These are phyloP conservation scores for Aspergillus diversus DNA, from an alignment of 495 filamentous ascomycete species.

Conservation along the genomic window DNA sequence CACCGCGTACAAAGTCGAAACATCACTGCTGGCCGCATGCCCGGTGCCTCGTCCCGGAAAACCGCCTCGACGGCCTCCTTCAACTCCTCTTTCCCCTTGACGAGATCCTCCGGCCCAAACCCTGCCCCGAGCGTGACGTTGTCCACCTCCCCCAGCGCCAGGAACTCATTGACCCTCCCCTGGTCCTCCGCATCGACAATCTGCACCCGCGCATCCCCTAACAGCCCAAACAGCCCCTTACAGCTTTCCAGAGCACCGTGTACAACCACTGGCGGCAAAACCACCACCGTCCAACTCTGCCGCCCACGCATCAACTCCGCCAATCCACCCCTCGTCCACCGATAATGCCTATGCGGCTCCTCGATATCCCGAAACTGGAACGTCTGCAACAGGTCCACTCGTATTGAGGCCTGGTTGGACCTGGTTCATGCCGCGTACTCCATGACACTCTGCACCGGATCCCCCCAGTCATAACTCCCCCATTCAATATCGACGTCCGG, in stretches of 20 bases:
- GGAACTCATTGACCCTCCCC: not conserved
- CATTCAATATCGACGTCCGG: conserved; percentile 1
- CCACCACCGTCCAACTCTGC: conserved; percentile 1
- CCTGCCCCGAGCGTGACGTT: not conserved
- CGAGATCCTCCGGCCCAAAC: not conserved
- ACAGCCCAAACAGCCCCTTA: not conserved
- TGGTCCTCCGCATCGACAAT: conserved; percentile 4
- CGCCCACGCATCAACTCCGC: conserved; percentile 2
- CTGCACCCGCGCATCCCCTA: conserved; percentile 5
- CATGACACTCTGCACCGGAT: conserved; percentile 6
- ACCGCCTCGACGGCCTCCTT: not conserved
- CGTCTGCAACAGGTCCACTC: not conserved
- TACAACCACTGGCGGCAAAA: conserved; percentile 6
- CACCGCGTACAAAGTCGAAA: conserved; percentile 8
- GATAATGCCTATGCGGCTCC: not conserved
- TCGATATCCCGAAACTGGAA: not conserved
- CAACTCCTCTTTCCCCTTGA: not conserved
- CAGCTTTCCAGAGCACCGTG: not conserved
- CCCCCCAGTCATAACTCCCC: conserved; percentile 1
- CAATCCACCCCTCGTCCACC: conserved; percentile 1
- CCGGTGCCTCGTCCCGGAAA: not conserved
- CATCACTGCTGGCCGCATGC: not conserved
- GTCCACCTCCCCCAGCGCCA: not conserved
- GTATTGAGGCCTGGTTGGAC: conserved; percentile 2
- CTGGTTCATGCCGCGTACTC: conserved; percentile 5